Evolutionary conservation across 495 filamentous ascomycete species (phyloP), one percentile per base, ranked within the genome.

Genomic region (Hypomontagnella monticulosa): DNA sequence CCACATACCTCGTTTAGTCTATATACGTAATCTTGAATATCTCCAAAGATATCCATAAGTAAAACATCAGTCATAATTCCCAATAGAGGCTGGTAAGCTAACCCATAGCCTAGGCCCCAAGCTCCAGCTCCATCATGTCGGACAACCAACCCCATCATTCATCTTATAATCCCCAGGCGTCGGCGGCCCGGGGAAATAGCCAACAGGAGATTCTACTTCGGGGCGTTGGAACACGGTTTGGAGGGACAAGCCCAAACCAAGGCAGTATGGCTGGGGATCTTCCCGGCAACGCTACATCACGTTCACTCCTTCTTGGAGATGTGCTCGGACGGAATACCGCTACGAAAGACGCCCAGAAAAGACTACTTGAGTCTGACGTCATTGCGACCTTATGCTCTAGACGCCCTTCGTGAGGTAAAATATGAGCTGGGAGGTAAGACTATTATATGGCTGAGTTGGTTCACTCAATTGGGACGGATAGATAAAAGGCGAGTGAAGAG

Each of bases 171-270:
- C 6, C 43, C 30, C 50, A 42, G 10, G 23, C 44, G 4, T 4
- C 23, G 20, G 18, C 12, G 1, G 8, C 15, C n/a, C 11, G 6
- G 15, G 42, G 4, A 30, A 42, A 10, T 7, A 18, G 14, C 12
- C 50, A 51, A 16, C 36, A 57, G 30, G 14, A 55, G 5, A 32
- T 54, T 7, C 36, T 27, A 23, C 43, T 64, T 14, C 47, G n/a
- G 0, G 66, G 56, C 2, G 14, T 56, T 2, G 66, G 66, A 16
- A 37, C 56, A 6, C 66, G 64, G n/a, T 69, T 64, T 14, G 23
- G 48, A 6, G 18, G 15, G 9, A 2, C 33, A 0, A 38, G 30
- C 3, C 2, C 15, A 7, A 18, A 55, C n/a, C 32, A 20, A 11
- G 5, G 1, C n/a, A 23, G 20, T n/a, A 51, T 59, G 20, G n/a